Evolutionary conservation across 179 eudicot species (phyloP), one percentile per base, ranked within the genome.

Genomic region (Beta corolliflora): DNA sequence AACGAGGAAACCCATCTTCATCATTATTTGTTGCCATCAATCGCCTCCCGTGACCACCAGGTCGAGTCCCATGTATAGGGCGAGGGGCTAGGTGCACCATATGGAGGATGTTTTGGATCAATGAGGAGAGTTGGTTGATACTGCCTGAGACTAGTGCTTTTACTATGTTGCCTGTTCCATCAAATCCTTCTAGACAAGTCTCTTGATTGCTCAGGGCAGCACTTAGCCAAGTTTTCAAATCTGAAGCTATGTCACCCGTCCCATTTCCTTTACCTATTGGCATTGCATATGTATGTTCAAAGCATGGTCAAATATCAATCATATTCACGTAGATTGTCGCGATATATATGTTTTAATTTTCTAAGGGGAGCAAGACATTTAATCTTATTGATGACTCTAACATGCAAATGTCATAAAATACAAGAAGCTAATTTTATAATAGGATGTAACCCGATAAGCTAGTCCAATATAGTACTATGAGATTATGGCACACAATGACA

Each of bases 131-230:
- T 83, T 90, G 89, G 84, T 78, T 84, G 15, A 95, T 88, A 66
- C 91, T 84, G 21, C 91, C 92, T 2, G 89, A 87, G 0, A 93
- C 89, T 21, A 91, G 16, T 23, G 54, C 73, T 63, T 90, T 88
- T 75, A 89, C 90, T 36, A 89, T 36, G 55, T 84, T 77, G 19
- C 80, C 85, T 45, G 98, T 89, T 21, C 97, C 98, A 7, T 93
- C 93, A 52, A 95, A 89, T 18, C 98, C 96, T 50, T 93, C 95
- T 29, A 87, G 74, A 88, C 99, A 95, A 0, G 99, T 95, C 78
- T 89, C 97, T 85, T 93, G 98, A 71, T 93, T 95, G 16, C 75
- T 83, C 0, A 89, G 76, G 19, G 97, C 91, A 16, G 91, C 98
- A 59, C 97, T 94, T 60, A 95, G 78, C 94, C 97, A 94, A 75